Conservation (phyloP, 2,329 filamentous ascomycete species). For the Apiospora saccharicola region DNA sequence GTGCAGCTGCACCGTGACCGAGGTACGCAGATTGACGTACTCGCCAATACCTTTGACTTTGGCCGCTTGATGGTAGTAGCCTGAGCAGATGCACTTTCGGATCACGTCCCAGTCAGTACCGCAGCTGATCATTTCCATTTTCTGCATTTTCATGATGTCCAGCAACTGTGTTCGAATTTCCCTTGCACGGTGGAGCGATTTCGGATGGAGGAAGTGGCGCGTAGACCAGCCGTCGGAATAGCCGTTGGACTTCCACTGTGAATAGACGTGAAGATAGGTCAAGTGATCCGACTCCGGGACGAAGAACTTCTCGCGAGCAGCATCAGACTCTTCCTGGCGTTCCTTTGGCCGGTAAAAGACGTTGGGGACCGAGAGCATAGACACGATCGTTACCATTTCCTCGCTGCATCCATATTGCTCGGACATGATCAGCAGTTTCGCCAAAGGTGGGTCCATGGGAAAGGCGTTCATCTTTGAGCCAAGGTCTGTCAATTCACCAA, state of each 20-base stretch:
- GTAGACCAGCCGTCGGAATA: constrained; percentile 91
- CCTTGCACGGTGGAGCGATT: constrained; percentile 87
- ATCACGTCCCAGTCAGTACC: constrained; percentile 98
- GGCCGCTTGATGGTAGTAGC: constrained; percentile 97
- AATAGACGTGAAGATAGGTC: constrained; percentile 94
- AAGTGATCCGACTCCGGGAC: constrained; percentile 97
- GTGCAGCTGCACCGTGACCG: constrained; percentile 92
- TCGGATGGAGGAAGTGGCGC: constrained; percentile 94
- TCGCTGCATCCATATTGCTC: constrained; percentile 92
- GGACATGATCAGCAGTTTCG: constrained; percentile 92
- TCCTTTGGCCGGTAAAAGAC: constrained; percentile 98
- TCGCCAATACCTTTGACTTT: constrained; percentile 96
- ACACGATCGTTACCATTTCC: constrained; percentile 98
- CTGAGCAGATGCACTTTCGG: constrained; percentile 94
- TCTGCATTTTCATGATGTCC: constrained; percentile 94
- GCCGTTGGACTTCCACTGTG: constrained; percentile 92
- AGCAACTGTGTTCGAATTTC: constrained; percentile 93
- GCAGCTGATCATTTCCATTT: constrained; percentile 86
- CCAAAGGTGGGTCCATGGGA: constrained; percentile 95
- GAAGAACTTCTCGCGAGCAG: constrained; percentile 96
- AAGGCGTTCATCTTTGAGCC: constrained; percentile 96
- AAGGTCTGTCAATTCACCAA: constrained; percentile 87
- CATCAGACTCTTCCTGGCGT: constrained; percentile 93
- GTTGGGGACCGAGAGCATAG: constrained; percentile 95
- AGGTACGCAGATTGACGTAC: constrained; percentile 95